Evolutionary conservation across 2,329 filamentous ascomycete genomes (phyloP).

Genomic region (Juglanconis juglandina): DNA sequence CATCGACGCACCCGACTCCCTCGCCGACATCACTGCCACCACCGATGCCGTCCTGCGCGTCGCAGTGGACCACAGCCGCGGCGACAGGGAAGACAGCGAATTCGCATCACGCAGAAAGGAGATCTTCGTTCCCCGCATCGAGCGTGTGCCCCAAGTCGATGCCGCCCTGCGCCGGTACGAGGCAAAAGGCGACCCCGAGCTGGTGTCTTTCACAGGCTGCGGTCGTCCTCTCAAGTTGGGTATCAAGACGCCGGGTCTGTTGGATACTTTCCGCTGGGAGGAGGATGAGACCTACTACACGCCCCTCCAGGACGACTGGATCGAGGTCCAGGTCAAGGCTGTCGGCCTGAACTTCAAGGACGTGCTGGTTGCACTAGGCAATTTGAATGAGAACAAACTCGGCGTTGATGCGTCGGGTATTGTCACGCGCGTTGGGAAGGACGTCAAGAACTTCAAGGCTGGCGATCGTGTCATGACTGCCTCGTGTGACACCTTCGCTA

Average conservation of each 20-base stretch:
- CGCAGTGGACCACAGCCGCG: background rate
- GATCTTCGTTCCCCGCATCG: background rate
- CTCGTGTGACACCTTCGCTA: conserved; percentile 8
- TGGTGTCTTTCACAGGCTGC: background rate
- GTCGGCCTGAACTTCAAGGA: conserved; percentile 40
- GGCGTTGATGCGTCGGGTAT: conserved; percentile 6
- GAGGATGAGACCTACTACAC: conserved; percentile 3
- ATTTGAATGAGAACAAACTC: conserved; percentile 19
- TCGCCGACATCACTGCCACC: background rate
- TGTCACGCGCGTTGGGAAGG: conserved; percentile 1
- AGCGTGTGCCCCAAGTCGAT: background rate
- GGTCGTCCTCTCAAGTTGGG: background rate
- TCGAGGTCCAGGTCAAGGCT: conserved; percentile 21
- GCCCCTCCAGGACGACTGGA: conserved; percentile 9
- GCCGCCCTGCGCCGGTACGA: background rate
- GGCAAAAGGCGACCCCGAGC: background rate
- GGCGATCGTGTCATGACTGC: conserved; percentile 11
- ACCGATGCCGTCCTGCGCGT: background rate
- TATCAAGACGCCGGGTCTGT: conserved; percentile 1
- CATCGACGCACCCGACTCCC: background rate
- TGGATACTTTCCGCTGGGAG: conserved; percentile 1
- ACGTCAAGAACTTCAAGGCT: conserved; percentile 4
- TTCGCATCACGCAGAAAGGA: background rate
- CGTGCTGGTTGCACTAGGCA: conserved; percentile 32
- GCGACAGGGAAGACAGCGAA: background rate